Evolutionary conservation across 129 eudicot genomes (phyloP).

Genomic region (Centella asiatica): DNA sequence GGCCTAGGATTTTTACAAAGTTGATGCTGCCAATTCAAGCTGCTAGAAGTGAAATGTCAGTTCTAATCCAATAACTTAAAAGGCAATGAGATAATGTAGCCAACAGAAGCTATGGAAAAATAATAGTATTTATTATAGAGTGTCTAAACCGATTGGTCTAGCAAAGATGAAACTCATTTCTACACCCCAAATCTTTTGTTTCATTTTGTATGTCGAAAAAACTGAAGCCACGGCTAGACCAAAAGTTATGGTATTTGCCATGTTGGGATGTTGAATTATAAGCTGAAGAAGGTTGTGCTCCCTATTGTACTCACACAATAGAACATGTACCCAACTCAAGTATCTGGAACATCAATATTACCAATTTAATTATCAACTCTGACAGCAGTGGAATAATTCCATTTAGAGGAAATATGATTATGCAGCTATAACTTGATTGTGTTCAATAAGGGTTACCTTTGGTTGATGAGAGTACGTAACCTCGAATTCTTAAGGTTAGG

Average conservation of each 20-base stretch:
- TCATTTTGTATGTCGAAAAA: too few species aligned
- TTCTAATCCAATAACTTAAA: conserved; percentile 4
- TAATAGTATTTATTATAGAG: neutral
- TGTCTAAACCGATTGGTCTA: neutral
- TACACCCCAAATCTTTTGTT: neutral
- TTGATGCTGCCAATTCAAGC: conserved; percentile 95
- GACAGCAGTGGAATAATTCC: neutral
- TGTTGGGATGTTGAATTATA: too few species aligned
- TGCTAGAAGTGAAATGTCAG: conserved; percentile 23
- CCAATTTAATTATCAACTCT: neutral
- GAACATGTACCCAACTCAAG: neutral
- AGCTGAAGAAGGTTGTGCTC: neutral
- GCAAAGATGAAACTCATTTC: neutral
- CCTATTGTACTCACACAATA: neutral
- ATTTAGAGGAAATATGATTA: neutral
- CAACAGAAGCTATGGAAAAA: neutral
- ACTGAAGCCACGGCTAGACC: too few species aligned
- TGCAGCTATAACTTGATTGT: conserved; percentile 1
- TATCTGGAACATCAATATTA: neutral
- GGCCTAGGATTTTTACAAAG: conserved; percentile 90
- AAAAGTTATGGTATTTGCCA: too few species aligned
- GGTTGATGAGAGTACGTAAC: conserved; percentile 76
- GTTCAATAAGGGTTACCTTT: conserved; percentile 39
- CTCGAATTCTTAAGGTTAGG: conserved; percentile 82
- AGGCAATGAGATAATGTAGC: neutral